These are phyloP conservation scores for Macrolepiota albuminosa DNA, from an alignment of 768 basidiomycete genomes.

Conservation along the genomic window DNA sequence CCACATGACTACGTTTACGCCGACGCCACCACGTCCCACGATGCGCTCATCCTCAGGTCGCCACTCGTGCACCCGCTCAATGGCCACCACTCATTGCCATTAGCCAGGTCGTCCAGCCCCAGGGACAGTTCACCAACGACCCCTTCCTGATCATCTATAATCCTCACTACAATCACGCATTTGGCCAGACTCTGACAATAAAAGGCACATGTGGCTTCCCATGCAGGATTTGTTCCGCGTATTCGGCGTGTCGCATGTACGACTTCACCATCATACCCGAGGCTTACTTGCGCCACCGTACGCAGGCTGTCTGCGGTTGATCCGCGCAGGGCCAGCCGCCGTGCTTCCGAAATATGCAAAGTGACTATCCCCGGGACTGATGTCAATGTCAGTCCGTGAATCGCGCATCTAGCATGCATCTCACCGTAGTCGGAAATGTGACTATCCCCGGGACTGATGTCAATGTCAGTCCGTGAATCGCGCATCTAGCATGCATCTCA, in stretches of 20 bases:
- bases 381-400: background rate
- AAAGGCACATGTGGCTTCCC: conserved; percentile 7
- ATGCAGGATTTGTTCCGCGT: conserved; percentile 5
- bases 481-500: background rate
- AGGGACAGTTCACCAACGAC: conserved; percentile 10
- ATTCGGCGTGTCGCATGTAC: conserved; percentile 5
- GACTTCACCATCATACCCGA: conserved; percentile 7
- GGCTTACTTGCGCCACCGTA: conserved; percentile 8
- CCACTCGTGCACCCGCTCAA: conserved; percentile 12
- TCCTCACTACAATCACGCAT: conserved; percentile 9
- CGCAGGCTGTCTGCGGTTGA: background rate
- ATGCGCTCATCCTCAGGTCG: conserved; percentile 7
- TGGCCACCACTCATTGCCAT: conserved; percentile 16
- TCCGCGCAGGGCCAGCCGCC: background rate
- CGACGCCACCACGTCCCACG: background rate
- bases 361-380: conserved; percentile 11
- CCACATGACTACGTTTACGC: background rate
- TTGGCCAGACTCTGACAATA: conserved; percentile 4
- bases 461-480: background rate
- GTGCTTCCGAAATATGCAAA: conserved; percentile 8
- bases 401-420: background rate
- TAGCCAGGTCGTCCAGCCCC: conserved; percentile 9
- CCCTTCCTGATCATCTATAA: background rate
- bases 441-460: conserved; percentile 9
- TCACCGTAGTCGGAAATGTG: background rate